A percentile compares a stretch with the other conserved stretches of the same genome.
phyloP scores from a whole-genome alignment of 202 grass and related monocot species.

The Panicum hallii region DNA sequence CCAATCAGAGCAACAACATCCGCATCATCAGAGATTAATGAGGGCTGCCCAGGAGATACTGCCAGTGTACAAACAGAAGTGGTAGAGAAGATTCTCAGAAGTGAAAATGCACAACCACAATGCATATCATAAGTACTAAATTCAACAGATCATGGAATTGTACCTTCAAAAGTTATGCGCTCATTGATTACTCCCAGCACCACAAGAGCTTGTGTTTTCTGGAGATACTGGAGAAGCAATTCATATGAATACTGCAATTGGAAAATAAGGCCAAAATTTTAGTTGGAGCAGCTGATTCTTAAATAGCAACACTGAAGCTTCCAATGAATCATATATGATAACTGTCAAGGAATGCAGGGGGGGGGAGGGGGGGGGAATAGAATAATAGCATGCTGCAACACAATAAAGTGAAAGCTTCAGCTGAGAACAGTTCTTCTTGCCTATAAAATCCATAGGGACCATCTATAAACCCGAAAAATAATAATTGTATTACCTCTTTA shows the following conservation, averaged over 20 bases:
- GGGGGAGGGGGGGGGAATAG: not conserved
- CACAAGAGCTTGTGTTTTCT: slow-evolving; percentile 87
- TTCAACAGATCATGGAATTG: not conserved
- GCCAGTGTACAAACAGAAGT: slow-evolving; percentile 45
- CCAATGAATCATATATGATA: slow-evolving; percentile 27
- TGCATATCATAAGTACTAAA: not conserved
- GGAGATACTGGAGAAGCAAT: slow-evolving; percentile 92
- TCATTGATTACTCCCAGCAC: slow-evolving; percentile 96
- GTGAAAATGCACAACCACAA: slow-evolving; percentile 41
- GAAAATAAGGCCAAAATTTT: slow-evolving; percentile 27
- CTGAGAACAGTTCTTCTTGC: too few relatives aligned
- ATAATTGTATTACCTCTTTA: not conserved
- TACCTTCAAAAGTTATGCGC: slow-evolving; percentile 95
- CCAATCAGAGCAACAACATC: slow-evolving; percentile 83
- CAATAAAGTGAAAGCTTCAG: not conserved
- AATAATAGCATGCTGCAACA: not conserved
- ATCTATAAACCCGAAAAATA: too few relatives aligned
- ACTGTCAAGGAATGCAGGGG: slow-evolving; percentile 8
- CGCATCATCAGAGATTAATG: slow-evolving; percentile 76
- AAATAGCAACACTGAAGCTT: slow-evolving; percentile 41
- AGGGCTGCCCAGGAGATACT: slow-evolving; percentile 79
- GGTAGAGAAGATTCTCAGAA: slow-evolving; percentile 36
- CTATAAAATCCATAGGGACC: too few relatives aligned
- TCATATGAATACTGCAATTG: slow-evolving; percentile 90
- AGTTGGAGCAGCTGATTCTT: not conserved